phyloP scores from a whole-genome alignment of 1,139 yeast genomes.

The Suhomyces coccinellae region DNA sequence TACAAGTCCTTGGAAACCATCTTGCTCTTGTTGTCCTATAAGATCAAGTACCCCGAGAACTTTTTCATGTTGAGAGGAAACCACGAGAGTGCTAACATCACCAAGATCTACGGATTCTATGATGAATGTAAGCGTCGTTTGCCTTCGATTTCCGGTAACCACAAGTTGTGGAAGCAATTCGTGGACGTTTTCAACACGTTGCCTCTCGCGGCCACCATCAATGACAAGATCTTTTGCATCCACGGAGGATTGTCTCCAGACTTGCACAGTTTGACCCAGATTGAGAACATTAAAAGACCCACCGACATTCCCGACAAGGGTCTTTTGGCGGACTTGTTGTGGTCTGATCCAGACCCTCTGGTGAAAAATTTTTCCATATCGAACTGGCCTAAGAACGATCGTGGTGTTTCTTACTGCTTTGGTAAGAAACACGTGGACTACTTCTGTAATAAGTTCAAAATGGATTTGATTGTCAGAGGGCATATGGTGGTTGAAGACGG shows the following conservation, averaged over 20 bases:
- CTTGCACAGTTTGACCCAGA: conserved; percentile 62
- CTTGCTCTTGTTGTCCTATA: conserved; percentile 66
- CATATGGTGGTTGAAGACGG: conserved; percentile 96
- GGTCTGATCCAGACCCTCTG: conserved; percentile 84
- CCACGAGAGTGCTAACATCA: conserved; percentile 82
- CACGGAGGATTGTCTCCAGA: conserved; percentile 90
- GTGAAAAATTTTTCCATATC: conserved; percentile 41
- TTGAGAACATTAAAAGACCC: conserved; percentile 71
- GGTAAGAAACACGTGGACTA: conserved; percentile 72
- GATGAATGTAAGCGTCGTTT: conserved; percentile 84
- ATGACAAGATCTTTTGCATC: conserved; percentile 81
- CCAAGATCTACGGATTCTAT: conserved; percentile 83
- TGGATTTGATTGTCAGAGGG: conserved; percentile 81
- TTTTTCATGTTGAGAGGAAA: conserved; percentile 83
- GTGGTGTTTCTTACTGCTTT: conserved; percentile 85
- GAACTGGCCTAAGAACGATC: conserved; percentile 80
- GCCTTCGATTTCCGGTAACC: conserved; percentile 46
- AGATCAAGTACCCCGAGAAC: conserved; percentile 80
- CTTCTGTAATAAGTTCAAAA: conserved; percentile 67
- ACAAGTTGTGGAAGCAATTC: conserved; percentile 71
- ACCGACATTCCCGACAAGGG: conserved; percentile 89
- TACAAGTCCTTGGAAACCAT: conserved; percentile 81
- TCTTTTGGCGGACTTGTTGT: conserved; percentile 72
- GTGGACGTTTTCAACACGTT: conserved; percentile 83
- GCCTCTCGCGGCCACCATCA: conserved; percentile 85